A percentile compares a stretch with the other conserved stretches of the same genome.
Conservation (phyloP, 768 basidiomycete species). For the Pleurotus salmoneostramineus region DNA sequence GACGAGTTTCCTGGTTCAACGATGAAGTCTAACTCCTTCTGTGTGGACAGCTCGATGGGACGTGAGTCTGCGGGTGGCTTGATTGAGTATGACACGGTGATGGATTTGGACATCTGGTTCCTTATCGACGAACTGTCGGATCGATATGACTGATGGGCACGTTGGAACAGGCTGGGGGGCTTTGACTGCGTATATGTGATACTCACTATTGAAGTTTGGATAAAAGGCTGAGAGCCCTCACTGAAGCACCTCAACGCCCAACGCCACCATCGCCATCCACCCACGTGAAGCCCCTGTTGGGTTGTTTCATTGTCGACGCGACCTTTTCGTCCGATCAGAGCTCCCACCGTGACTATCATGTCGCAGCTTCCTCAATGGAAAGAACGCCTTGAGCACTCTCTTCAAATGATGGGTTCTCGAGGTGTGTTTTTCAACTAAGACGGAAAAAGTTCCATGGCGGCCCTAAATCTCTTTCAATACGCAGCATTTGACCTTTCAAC, state of each 20-base stretch:
- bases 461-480: no score
- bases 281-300: not conserved
- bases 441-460: no score
- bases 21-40: not conserved
- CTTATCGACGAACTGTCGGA: not conserved
- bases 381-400: not conserved
- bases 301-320: not conserved
- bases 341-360: no score
- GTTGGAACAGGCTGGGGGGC: not conserved
- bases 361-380: not conserved
- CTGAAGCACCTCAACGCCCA: no score
- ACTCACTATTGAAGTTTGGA: no score
- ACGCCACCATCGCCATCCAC: no score
- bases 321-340: not conserved
- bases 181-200: no score
- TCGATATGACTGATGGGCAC: not conserved
- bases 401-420: not conserved
- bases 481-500: no score
- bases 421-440: not conserved
- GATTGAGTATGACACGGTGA: conserved; percentile 41
- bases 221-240: no score
- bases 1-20: not conserved
- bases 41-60: not conserved
- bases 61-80: conserved; percentile 30
- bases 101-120: conserved; percentile 17